phyloP scores from a whole-genome alignment of 306 rosid species.

The Malus sieversii region DNA sequence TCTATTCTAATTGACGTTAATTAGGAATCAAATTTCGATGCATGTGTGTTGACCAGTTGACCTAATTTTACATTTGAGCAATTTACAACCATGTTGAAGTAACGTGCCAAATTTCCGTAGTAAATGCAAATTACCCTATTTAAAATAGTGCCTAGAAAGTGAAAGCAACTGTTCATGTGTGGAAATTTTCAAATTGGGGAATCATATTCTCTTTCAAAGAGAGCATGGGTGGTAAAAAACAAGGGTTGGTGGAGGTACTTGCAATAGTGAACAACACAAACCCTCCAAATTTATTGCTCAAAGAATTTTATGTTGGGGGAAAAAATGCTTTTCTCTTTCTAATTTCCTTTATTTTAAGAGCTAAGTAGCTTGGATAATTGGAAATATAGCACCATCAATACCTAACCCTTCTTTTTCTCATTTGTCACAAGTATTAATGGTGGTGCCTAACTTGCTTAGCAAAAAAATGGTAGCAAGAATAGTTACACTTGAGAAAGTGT shows the following conservation, averaged over 20 bases:
- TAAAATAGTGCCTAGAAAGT: background rate
- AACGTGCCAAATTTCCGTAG: background rate
- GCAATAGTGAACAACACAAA: slow-evolving; percentile 19
- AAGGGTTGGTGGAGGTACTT: slow-evolving; percentile 17
- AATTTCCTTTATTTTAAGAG: background rate
- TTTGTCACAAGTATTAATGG: background rate
- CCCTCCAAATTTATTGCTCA: slow-evolving; percentile 15
- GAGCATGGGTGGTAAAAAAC: slow-evolving; percentile 1
- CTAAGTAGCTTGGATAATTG: background rate
- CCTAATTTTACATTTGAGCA: background rate
- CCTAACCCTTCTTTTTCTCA: slow-evolving; percentile 26
- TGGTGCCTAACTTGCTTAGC: slow-evolving; percentile 61
- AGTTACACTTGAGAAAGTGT: slow-evolving; percentile 32
- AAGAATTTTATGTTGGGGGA: slow-evolving; percentile 7
- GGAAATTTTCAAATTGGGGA: slow-evolving; percentile 6
- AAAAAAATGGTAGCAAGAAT: slow-evolving; percentile 27
- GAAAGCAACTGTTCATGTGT: background rate
- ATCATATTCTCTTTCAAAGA: slow-evolving; percentile 13
- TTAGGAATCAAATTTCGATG: background rate
- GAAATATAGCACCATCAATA: slow-evolving; percentile 6
- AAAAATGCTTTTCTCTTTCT: background rate
- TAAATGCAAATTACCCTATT: background rate
- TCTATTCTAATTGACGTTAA: accelerated
- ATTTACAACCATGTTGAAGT: background rate
- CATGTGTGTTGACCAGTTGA: accelerated